Conservation (phyloP, 306 rosid species). For the Glycine latifolia region DNA sequence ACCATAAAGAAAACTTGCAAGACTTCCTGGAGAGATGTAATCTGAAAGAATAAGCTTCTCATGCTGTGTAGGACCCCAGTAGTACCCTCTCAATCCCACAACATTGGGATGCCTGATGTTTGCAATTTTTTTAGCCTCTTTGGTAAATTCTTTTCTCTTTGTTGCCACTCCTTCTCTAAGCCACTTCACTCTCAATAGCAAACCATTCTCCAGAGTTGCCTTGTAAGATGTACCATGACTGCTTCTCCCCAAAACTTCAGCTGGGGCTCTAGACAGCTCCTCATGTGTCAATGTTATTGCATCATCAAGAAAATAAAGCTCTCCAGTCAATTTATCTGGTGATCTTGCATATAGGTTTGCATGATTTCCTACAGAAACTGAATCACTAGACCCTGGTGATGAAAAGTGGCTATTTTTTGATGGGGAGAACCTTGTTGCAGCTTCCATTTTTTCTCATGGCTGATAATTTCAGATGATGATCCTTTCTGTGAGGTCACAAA, state of each 20-base stretch:
- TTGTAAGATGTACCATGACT: conserved; percentile 85
- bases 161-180: conserved; percentile 85
- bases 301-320: conserved; percentile 79
- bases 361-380: conserved; percentile 60
- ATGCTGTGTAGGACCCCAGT: conserved; percentile 92
- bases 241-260: conserved; percentile 85
- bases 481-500: conserved; percentile 67
- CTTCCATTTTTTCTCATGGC: too few species aligned
- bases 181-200: conserved; percentile 81
- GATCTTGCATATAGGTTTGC: conserved; percentile 72
- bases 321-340: conserved; percentile 75
- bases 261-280: conserved; percentile 82
- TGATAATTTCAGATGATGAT: conserved; percentile 58
- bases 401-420: conserved; percentile 68
- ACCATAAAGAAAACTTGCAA: conserved; percentile 79
- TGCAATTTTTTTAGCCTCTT: conserved; percentile 80
- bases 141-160: conserved; percentile 78
- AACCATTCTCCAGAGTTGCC: conserved; percentile 73
- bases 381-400: conserved; percentile 79
- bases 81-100: conserved; percentile 81
- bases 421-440: conserved; percentile 50
- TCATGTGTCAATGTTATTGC: conserved; percentile 69
- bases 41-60: conserved; percentile 89
- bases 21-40: conserved; percentile 77
- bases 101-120: conserved; percentile 85